Conservation (phyloP, 208 protist species). For the Crithidia thermophila region DNA sequence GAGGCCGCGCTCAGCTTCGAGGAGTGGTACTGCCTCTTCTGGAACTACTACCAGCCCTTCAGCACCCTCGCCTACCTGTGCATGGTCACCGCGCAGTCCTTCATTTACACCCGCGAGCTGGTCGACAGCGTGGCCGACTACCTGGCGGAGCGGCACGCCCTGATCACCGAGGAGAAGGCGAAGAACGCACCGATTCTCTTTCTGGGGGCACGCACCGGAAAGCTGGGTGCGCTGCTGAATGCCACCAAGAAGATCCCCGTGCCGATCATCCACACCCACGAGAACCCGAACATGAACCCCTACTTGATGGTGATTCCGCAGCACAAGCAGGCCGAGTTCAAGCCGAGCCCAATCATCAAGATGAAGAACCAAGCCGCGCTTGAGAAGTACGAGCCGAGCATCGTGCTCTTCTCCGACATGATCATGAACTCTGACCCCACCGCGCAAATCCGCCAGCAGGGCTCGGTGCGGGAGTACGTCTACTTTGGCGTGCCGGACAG, state of each 20-base stretch:
- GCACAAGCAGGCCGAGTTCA: constrained; percentile 81
- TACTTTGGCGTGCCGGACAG: constrained; percentile 87
- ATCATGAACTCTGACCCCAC: constrained; percentile 80
- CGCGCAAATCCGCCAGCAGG: constrained; percentile 73
- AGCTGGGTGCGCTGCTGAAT: constrained; percentile 80
- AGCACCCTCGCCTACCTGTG: constrained; percentile 76
- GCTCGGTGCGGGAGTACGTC: constrained; percentile 83
- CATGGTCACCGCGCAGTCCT: constrained; percentile 79
- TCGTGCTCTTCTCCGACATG: constrained; percentile 88
- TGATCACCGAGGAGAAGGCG: constrained; percentile 61
- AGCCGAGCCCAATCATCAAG: constrained; percentile 78
- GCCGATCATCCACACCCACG: constrained; percentile 77
- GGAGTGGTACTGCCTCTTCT: constrained; percentile 90
- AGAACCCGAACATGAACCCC: constrained; percentile 86
- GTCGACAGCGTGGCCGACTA: constrained; percentile 78
- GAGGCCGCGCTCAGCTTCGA: constrained; percentile 71
- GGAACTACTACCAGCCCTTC: constrained; percentile 90
- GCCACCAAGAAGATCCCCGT: constrained; percentile 78
- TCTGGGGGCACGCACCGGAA: constrained; percentile 72
- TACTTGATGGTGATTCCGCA: constrained; percentile 87
- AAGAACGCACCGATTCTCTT: constrained; percentile 87
- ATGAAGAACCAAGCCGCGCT: constrained; percentile 82
- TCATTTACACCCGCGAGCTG: constrained; percentile 71
- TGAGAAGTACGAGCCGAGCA: constrained; percentile 87
- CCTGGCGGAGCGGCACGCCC: constrained; percentile 67